Evolutionary conservation across 2,329 filamentous ascomycete species (phyloP).

Genomic region (Neocucurbitaria cava): DNA sequence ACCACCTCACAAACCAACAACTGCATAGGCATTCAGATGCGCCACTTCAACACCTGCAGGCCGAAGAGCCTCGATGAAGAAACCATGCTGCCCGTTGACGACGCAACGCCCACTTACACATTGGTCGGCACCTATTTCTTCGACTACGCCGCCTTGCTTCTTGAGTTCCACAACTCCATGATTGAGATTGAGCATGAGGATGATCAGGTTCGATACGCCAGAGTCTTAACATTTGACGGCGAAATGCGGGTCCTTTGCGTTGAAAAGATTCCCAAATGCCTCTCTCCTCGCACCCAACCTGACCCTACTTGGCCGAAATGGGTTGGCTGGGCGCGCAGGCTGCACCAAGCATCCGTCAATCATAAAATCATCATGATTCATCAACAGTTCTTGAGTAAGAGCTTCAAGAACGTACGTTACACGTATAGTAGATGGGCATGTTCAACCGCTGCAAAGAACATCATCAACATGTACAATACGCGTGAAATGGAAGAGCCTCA

Average conservation of each 20-base stretch:
- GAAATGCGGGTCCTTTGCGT: constrained; percentile 45
- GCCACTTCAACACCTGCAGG: constrained; percentile 44
- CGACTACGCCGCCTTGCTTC: constrained; percentile 49
- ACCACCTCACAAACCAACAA: constrained; percentile 51
- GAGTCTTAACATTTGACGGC: constrained; percentile 51
- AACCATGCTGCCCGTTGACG: constrained; percentile 29
- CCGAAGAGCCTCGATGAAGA: constrained; percentile 50
- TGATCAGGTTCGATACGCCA: constrained; percentile 47
- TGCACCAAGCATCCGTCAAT: constrained; percentile 48
- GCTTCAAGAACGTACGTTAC: constrained; percentile 53
- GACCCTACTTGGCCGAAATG: constrained; percentile 51
- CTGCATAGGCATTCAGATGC: constrained; percentile 39
- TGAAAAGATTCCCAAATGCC: constrained; percentile 45
- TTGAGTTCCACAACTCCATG: constrained; percentile 50
- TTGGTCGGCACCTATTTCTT: constrained; percentile 33
- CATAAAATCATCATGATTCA: constrained; percentile 58
- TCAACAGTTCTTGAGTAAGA: constrained; percentile 51
- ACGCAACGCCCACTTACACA: constrained; percentile 42
- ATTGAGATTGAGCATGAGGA: constrained; percentile 40
- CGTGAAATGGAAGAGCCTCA: constrained; percentile 49
- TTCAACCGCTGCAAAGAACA: constrained; percentile 50
- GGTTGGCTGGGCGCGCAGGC: constrained; percentile 50
- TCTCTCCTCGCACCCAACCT: constrained; percentile 41
- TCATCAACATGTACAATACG: constrained; percentile 48
- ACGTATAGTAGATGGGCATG: constrained; percentile 53